A percentile compares a stretch with the other conserved stretches of the same genome.
These are phyloP conservation scores for Phytophthora tentaculata DNA, from an alignment of 352 stramenopile species.

Conservation along the genomic window DNA sequence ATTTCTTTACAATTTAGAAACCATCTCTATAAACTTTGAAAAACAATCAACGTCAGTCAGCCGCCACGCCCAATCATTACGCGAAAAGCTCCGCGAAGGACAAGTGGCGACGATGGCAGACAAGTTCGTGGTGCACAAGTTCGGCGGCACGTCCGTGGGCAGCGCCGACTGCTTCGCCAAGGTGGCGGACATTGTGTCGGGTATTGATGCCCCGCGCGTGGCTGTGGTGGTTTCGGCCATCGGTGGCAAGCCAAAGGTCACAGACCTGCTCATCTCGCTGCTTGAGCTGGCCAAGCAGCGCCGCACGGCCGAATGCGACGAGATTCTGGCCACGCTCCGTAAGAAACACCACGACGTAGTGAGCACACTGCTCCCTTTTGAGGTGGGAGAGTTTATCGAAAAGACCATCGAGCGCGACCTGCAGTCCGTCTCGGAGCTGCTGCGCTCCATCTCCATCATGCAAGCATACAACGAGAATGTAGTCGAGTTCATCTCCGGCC, in stretches of 20 bases:
- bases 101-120: constrained; percentile 39
- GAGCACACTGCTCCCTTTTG: constrained; percentile 52
- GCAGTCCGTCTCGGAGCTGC: constrained; percentile 74
- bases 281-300: constrained; percentile 89
- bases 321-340: constrained; percentile 73
- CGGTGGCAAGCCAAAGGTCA: constrained; percentile 96
- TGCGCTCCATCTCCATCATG: constrained; percentile 91
- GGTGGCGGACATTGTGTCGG: constrained; percentile 74
- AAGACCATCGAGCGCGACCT: constrained; percentile 69
- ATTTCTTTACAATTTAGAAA: neutral
- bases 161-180: constrained; percentile 92
- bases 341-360: constrained; percentile 86
- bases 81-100: constrained; percentile 14
- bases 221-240: constrained; percentile 95
- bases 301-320: constrained; percentile 71
- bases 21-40: neutral
- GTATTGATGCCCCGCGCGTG: constrained; percentile 52
- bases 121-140: constrained; percentile 97
- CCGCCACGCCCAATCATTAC: constrained; percentile 26
- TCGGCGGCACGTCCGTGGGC: constrained; percentile 96
- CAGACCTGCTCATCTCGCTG: constrained; percentile 93
- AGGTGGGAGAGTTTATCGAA: constrained; percentile 63
- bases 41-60: constrained; percentile 8
- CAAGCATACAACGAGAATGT: constrained; percentile 87
- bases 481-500: constrained; percentile 94